Conservation (phyloP, 1,284 basidiomycete genomes). For the Cutaneotrichosporon dermatis region DNA sequence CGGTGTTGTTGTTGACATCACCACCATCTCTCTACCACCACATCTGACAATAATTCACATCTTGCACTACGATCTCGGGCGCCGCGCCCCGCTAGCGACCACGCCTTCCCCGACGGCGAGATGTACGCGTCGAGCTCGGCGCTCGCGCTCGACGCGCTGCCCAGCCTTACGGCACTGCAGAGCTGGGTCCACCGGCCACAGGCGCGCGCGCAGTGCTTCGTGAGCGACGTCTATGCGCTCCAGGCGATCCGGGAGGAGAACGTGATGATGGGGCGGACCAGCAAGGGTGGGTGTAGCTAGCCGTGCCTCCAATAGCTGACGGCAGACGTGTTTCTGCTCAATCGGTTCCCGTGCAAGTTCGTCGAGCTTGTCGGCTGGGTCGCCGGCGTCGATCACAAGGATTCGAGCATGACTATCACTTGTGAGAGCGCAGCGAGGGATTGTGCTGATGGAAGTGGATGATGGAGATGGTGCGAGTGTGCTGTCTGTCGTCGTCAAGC, state of each 20-base stretch:
- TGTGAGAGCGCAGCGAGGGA: constrained; percentile 14
- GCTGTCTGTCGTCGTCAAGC: constrained; percentile 24
- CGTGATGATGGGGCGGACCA: neutral
- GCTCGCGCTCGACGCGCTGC: constrained; percentile 13
- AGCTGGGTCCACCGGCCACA: constrained; percentile 38
- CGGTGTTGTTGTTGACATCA: constrained; percentile 8
- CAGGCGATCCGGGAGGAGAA: constrained; percentile 10
- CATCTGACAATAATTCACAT: neutral
- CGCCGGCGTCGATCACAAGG: constrained; percentile 39
- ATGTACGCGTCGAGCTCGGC: constrained; percentile 10
- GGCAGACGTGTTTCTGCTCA: constrained; percentile 38
- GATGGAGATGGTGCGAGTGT: constrained; percentile 38
- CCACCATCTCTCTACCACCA: neutral
- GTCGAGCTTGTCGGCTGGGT: constrained; percentile 44
- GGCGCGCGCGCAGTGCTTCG: constrained; percentile 34
- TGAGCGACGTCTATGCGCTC: constrained; percentile 34
- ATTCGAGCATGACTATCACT: constrained; percentile 26
- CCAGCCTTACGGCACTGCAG: constrained; percentile 24
- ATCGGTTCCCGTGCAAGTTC: constrained; percentile 34
- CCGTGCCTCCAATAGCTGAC: neutral
- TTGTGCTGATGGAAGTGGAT: constrained; percentile 28
- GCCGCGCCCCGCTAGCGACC: too few relatives aligned
- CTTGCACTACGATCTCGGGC: too few relatives aligned
- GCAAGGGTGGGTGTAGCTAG: constrained; percentile 10
- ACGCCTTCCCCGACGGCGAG: too few relatives aligned